Evolutionary conservation across 805 yeast species (phyloP).

Genomic region (Ogataea henricii): DNA sequence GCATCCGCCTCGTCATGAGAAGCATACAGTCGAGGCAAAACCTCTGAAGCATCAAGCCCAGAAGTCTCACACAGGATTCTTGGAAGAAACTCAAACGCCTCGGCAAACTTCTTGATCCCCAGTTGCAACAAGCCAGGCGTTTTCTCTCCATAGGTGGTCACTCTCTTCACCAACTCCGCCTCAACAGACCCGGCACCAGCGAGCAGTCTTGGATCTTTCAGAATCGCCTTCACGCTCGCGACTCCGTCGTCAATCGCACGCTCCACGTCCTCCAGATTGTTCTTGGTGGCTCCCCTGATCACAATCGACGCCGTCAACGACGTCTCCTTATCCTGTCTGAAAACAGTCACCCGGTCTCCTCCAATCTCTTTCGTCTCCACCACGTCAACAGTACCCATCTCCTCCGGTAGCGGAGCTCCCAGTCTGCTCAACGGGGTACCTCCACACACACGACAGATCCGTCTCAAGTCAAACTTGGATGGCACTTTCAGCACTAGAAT

Average conservation of each 20-base stretch:
- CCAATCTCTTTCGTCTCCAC: constrained; percentile 95
- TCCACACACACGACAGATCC: constrained; percentile 94
- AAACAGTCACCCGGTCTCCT: constrained; percentile 94
- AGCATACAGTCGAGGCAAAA: constrained; percentile 85
- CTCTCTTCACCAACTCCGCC: constrained; percentile 77
- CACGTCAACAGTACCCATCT: constrained; percentile 82
- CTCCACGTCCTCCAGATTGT: constrained; percentile 90
- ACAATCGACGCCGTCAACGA: constrained; percentile 92
- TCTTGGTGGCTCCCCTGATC: constrained; percentile 95
- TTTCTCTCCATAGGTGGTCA: constrained; percentile 84
- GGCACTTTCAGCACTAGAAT: constrained; percentile 87
- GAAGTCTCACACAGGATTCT: constrained; percentile 92
- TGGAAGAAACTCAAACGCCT: constrained; percentile 93
- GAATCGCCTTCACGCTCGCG: constrained; percentile 82
- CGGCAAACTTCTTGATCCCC: constrained; percentile 91
- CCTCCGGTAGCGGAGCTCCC: constrained; percentile 95
- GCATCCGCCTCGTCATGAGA: constrained; percentile 63
- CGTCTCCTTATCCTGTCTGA: constrained; percentile 68
- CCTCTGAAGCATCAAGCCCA: constrained; percentile 87
- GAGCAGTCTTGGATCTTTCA: constrained; percentile 76
- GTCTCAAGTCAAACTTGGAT: constrained; percentile 90
- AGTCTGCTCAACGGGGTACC: constrained; percentile 93
- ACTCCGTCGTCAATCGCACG: constrained; percentile 98
- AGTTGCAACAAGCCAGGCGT: constrained; percentile 92
- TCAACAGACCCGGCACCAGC: constrained; percentile 98